phyloP scores from a whole-genome alignment of 352 stramenopile species.

The Pseudoperonospora humuli region DNA sequence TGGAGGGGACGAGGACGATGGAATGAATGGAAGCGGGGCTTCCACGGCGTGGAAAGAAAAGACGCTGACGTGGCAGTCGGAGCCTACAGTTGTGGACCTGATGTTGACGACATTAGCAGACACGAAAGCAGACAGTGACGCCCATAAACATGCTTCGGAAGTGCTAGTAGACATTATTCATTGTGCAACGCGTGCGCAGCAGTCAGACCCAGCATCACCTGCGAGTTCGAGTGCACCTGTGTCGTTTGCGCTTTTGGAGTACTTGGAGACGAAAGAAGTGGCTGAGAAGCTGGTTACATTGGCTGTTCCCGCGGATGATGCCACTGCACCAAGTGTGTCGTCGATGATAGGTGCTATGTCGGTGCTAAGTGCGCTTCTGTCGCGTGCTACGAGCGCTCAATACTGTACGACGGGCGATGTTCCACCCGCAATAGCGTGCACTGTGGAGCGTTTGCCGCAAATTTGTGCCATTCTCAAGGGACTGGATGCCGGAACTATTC shows the following conservation, averaged over 20 bases:
- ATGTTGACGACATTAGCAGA: constrained; percentile 48
- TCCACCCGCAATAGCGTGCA: constrained; percentile 43
- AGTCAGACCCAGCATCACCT: constrained; percentile 58
- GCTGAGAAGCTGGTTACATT: constrained; percentile 60
- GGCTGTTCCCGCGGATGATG: constrained; percentile 33
- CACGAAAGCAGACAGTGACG: constrained; percentile 49
- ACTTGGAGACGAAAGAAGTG: constrained; percentile 70
- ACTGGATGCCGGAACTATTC: constrained; percentile 55
- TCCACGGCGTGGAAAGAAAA: constrained; percentile 59
- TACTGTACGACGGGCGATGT: constrained; percentile 64
- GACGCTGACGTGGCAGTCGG: constrained; percentile 63
- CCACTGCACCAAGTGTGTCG: constrained; percentile 32
- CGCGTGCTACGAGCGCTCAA: constrained; percentile 66
- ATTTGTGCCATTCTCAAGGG: constrained; percentile 54
- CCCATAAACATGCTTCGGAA: constrained; percentile 79
- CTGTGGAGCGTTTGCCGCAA: constrained; percentile 52
- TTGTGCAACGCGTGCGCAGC: constrained; percentile 66
- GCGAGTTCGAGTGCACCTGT: constrained; percentile 40
- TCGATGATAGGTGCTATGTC: constrained; percentile 78
- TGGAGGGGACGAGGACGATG: constrained; percentile 67
- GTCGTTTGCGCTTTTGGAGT: constrained; percentile 65
- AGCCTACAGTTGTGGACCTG: constrained; percentile 62
- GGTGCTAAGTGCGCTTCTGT: constrained; percentile 68
- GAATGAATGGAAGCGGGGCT: constrained; percentile 37
- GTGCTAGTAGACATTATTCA: constrained; percentile 83